A percentile compares a stretch with the other conserved stretches of the same genome.
Evolutionary conservation across 1,284 basidiomycete species (phyloP).

Genomic region (Microbotryum intermedium): DNA sequence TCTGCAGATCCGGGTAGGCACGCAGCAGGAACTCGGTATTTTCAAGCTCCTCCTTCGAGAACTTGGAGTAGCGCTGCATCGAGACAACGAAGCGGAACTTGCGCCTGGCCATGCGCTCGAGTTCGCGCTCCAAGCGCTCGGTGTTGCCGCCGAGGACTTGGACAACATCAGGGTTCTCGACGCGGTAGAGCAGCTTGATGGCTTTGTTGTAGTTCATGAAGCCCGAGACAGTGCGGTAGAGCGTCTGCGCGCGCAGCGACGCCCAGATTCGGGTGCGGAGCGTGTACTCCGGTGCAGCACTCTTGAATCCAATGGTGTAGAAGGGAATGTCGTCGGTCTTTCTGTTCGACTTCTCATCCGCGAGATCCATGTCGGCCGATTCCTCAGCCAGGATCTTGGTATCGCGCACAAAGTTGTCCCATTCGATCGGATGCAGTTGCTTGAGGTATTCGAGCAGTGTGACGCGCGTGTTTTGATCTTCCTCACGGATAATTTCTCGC

Average conservation of each 20-base stretch:
- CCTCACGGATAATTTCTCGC: conserved; percentile 91
- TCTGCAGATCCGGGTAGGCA: conserved; percentile 97
- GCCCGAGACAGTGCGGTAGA: conserved; percentile 96
- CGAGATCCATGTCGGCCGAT: conserved; percentile 60
- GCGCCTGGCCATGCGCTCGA: conserved; percentile 92
- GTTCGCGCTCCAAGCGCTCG: conserved; percentile 89
- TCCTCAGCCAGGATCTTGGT: conserved; percentile 99
- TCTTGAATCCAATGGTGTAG: conserved; percentile 99
- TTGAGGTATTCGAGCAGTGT: conserved; percentile 94
- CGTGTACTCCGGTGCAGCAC: conserved; percentile 94
- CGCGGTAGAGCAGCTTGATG: conserved; percentile 98
- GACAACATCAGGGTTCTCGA: conserved; percentile 98
- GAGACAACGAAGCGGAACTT: conserved; percentile 99
- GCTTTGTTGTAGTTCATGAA: conserved; percentile 99
- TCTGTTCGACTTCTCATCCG: conserved; percentile 68
- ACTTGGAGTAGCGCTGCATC: conserved; percentile 99
- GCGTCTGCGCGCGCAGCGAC: conserved; percentile 91
- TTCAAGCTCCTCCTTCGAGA: conserved; percentile 98
- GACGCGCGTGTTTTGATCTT: conserved; percentile 88
- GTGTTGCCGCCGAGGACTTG: conserved; percentile 96
- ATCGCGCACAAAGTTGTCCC: conserved; percentile 99
- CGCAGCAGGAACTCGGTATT: conserved; percentile 97
- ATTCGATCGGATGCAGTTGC: conserved; percentile 94
- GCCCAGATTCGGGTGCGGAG: conserved; percentile 99
- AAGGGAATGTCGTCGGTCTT: conserved; percentile 90